Base-by-base conservation (phyloP, 2,329 filamentous ascomycete genomes). In the Elsinoe fawcettii region DNA sequence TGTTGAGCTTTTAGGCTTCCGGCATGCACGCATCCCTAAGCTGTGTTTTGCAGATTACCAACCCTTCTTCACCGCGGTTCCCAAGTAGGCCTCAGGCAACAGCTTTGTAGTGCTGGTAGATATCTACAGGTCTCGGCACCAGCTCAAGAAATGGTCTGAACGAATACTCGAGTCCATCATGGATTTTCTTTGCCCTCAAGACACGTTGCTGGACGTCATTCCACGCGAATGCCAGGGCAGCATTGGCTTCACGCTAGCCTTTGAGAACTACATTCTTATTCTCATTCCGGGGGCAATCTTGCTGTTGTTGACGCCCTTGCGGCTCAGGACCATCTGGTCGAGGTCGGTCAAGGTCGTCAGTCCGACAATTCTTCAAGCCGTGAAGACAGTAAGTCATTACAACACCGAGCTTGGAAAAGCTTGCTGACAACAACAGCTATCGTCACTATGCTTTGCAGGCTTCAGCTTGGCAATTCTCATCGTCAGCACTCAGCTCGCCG, bases 221-320 rank as follows among this genome's bases (percentile, higher is more conserved):
- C 39, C 54, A 22, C 54, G 43, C 27, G 30, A 56, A 47, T 56
- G 54, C 43, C 9, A 37, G 41, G 65, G 65, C 54, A 64, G 62
- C 43, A 66, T 67, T 55, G 66, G 66, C 47, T 64, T 68, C 57
- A 67, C 66, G 12, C 53, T 67, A 8, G 57, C 62, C 25, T 67
- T 67, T 25, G 65, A 67, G 53, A 63, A 68, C 39, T 66, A 61
- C 63, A 58, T 66, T 25, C 56, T 67, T 16, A 63, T 64, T 2
- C 58, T 67, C 5, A 58, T 67, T 20, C 65, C 66, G 0, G 63
- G 66, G 27, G 63, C 62, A 25, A 39, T 60, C 32, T 57, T 67
- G n/a, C 57, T 67, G 3, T 46, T 67, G 14, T 59, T 67, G 22
- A 65, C 64, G 8, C 64, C 65, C 16, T 9, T 66, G 6, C 64